Percentiles rank a stretch among this genome's conserved stretches.
Conservation (phyloP, 768 basidiomycete species). For the Leccinum arenicola region DNA sequence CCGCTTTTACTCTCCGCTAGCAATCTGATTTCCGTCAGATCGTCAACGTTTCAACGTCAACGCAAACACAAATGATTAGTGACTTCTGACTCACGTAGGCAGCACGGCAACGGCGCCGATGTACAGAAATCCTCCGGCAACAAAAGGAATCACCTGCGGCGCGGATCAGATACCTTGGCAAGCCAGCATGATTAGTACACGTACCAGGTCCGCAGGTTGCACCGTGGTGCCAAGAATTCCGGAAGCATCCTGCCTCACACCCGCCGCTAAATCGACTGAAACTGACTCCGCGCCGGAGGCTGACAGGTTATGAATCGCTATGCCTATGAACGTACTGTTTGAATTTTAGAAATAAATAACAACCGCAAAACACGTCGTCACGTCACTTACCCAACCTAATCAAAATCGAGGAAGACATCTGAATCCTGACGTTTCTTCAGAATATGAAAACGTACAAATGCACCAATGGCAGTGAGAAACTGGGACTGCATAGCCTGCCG, state of each 20-base stretch:
- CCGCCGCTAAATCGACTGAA: slow-evolving; percentile 66
- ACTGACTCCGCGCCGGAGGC: slow-evolving; percentile 41
- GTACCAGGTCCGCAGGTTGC: slow-evolving; percentile 74
- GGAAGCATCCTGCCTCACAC: slow-evolving; percentile 68
- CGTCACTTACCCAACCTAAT: slow-evolving; percentile 35
- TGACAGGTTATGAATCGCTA: slow-evolving; percentile 76
- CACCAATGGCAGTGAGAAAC: slow-evolving; percentile 87
- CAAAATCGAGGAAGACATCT: slow-evolving; percentile 22
- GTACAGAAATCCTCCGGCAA: slow-evolving; percentile 90
- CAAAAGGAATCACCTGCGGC: slow-evolving; percentile 79
- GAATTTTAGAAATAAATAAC: slow-evolving; percentile 5
- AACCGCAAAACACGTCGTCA: slow-evolving; percentile 1
- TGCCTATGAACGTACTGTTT: slow-evolving; percentile 80
- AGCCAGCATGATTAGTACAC: slow-evolving; percentile 28
- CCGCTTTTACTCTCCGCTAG: slow-evolving; percentile 85
- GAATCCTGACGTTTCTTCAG: slow-evolving; percentile 8
- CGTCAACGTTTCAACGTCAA: slow-evolving; percentile 1
- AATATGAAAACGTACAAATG: slow-evolving; percentile 58
- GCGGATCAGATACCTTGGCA: slow-evolving; percentile 12
- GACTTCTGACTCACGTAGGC: slow-evolving; percentile 64
- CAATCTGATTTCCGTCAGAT: slow-evolving; percentile 46
- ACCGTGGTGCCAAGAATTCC: slow-evolving; percentile 86
- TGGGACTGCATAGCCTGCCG: slow-evolving; percentile 91
- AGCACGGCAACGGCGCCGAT: slow-evolving; percentile 91
- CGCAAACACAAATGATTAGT: not conserved